phyloP scores from a whole-genome alignment of 345 rosid species.

The Sisymbrium irio region DNA sequence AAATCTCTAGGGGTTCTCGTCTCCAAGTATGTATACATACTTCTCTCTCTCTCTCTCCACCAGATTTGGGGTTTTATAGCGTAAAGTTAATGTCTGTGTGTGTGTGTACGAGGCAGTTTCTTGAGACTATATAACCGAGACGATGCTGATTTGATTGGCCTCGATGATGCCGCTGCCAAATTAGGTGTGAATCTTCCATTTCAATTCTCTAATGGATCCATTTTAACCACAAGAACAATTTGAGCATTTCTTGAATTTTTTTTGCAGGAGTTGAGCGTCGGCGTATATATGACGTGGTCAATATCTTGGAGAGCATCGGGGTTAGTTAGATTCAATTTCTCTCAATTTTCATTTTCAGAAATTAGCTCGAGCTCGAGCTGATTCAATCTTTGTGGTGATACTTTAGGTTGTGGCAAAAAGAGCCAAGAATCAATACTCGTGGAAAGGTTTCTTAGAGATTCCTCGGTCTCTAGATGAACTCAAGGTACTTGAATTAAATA shows the following conservation, averaged over 20 bases:
- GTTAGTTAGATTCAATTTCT: background rate
- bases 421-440: slow-evolving; percentile 67
- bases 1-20: slow-evolving; percentile 76
- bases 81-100: background rate
- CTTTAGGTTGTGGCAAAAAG: slow-evolving; percentile 68
- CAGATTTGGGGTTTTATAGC: background rate
- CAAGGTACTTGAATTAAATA: slow-evolving; percentile 39
- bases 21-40: slow-evolving; percentile 51
- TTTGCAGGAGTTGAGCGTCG: background rate
- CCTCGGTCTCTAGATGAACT: slow-evolving; percentile 55
- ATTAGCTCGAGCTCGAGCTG: no score
- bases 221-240: background rate
- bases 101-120: slow-evolving; percentile 40
- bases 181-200: background rate
- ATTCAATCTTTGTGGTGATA: background rate
- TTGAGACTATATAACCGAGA: slow-evolving; percentile 54
- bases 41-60: background rate
- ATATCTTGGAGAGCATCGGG: background rate
- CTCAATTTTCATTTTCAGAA: no score
- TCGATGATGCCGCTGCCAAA: background rate
- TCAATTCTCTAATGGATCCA: no score
- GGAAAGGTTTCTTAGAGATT: slow-evolving; percentile 73
- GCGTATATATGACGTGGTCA: background rate
- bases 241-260: no score
- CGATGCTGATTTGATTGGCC: slow-evolving; percentile 34